Percentiles rank a stretch among this genome's conserved stretches.
Evolutionary conservation across 1,284 basidiomycete genomes (phyloP).

Genomic region (Cryptococcus sp.): DNA sequence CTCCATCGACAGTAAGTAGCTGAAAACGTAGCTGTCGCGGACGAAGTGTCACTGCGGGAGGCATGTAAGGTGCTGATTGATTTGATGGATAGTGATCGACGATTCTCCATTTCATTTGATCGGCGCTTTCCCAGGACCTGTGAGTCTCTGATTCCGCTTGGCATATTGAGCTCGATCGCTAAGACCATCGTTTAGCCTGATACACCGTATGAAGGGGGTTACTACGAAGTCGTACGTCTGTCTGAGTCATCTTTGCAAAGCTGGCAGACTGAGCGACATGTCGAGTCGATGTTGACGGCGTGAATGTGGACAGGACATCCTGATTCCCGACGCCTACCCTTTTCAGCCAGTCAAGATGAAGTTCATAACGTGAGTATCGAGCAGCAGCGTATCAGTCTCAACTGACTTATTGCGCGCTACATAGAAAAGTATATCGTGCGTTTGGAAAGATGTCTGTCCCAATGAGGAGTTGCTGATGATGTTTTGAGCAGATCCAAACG

Average conservation of each 20-base stretch:
- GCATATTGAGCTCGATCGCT: not conserved
- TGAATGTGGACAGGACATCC: constrained; percentile 69
- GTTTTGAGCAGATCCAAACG: constrained; percentile 65
- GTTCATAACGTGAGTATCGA: constrained; percentile 69
- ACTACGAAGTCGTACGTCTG: constrained; percentile 84
- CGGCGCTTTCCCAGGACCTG: constrained; percentile 87
- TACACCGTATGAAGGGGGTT: constrained; percentile 92
- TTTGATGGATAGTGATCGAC: constrained; percentile 63
- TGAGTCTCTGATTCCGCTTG: constrained; percentile 48
- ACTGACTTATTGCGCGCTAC: constrained; percentile 12
- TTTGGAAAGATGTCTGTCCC: not conserved
- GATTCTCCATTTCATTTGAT: constrained; percentile 83
- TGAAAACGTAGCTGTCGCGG: not conserved
- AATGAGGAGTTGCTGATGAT: constrained; percentile 1
- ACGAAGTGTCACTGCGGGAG: not conserved
- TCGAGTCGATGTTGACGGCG: not conserved
- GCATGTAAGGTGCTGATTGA: not conserved
- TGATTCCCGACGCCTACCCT: constrained; percentile 92
- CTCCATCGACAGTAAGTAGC: constrained; percentile 62
- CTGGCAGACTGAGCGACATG: too few relatives aligned
- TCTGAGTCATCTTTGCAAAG: constrained; percentile 23
- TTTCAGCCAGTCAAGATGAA: constrained; percentile 99
- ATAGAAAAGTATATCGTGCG: constrained; percentile 80
- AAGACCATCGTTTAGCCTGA: constrained; percentile 54
- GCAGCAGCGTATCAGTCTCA: not conserved